Evolutionary conservation across 768 basidiomycete genomes (phyloP).

Genomic region (Amanita molliuscula): DNA sequence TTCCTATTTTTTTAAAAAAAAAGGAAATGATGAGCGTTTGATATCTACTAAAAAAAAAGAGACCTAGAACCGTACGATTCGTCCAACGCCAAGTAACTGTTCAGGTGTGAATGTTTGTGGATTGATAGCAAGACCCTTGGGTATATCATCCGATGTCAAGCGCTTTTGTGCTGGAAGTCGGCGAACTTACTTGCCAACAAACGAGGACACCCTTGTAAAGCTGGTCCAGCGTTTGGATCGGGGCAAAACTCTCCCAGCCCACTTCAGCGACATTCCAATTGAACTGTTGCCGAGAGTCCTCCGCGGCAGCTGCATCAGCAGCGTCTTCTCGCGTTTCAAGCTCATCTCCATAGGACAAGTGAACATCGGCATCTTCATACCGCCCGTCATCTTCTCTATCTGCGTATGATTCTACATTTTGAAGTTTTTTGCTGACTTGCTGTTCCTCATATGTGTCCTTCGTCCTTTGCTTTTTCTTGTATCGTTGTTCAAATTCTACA

Average conservation of each 20-base stretch:
- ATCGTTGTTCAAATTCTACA: neutral
- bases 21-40: no score
- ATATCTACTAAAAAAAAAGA: neutral
- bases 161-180: neutral
- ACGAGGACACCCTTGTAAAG: neutral
- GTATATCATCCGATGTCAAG: neutral
- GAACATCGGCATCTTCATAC: neutral
- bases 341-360: neutral
- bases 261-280: neutral
- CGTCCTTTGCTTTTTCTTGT: neutral
- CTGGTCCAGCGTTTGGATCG: constrained; percentile 8
- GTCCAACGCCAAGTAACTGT: neutral
- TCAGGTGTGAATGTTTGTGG: constrained; percentile 5
- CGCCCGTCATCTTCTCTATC: neutral
- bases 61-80: neutral
- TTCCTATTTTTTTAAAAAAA: no score
- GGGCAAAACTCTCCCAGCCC: no score
- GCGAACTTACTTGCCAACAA: neutral
- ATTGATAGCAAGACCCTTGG: constrained; percentile 2
- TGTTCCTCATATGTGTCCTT: neutral
- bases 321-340: neutral
- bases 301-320: neutral
- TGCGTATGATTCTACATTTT: neutral
- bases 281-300: neutral
- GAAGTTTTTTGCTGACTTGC: neutral